These are phyloP conservation scores for Citrus cavaleriei DNA, from an alignment of 345 rosid genomes.

Conservation along the genomic window DNA sequence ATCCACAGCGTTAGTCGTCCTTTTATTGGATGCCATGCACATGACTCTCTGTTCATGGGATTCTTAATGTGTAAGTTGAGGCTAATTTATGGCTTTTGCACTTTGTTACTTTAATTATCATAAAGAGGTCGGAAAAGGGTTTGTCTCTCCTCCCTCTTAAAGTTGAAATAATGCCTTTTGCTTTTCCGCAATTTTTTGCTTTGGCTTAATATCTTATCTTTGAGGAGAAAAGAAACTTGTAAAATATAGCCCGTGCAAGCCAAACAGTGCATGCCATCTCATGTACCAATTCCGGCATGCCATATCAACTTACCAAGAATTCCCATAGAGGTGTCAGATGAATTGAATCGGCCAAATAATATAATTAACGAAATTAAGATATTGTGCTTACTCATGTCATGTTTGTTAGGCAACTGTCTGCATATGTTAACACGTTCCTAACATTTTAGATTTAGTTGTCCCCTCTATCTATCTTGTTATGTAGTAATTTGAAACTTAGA, in stretches of 20 bases:
- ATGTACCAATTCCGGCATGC: neutral
- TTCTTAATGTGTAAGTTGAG: conserved; percentile 4
- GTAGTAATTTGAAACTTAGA: no score
- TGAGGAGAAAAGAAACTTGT: no score
- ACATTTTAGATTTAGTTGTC: no score
- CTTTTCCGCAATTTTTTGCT: neutral
- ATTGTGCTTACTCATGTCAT: neutral
- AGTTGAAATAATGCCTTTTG: neutral
- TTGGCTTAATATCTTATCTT: neutral
- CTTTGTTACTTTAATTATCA: conserved; percentile 17
- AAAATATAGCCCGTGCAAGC: neutral
- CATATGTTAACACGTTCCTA: no score
- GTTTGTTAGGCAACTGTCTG: neutral
- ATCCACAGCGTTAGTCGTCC: no score
- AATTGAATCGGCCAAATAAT: no score
- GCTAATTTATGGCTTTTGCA: conserved; percentile 13
- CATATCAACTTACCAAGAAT: neutral
- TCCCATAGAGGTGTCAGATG: neutral
- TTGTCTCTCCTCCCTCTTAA: neutral
- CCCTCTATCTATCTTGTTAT: no score
- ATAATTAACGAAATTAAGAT: no score
- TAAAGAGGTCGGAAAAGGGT: neutral
- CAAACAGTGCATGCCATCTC: neutral
- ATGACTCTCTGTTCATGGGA: neutral
- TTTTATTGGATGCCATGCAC: neutral